Evolutionary conservation across 2,329 filamentous ascomycete genomes (phyloP), one percentile per base, ranked within the genome.

Genomic region (Trichoderma pleuroti): DNA sequence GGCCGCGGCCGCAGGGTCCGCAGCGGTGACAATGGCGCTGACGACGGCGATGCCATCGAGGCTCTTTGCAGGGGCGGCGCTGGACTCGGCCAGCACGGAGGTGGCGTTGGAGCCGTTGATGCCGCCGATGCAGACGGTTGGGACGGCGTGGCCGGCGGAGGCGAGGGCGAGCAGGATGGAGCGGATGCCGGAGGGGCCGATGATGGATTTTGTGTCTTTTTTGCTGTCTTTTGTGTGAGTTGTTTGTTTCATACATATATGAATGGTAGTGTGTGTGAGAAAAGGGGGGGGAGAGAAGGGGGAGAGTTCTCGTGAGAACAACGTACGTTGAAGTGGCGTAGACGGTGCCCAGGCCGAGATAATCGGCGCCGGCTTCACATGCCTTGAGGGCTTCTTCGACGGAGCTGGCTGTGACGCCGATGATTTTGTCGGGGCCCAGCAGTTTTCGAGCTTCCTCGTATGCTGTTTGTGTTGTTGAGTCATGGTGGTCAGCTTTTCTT

Each of bases 301-400:
- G 2, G n/a, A 10, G 18, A 14, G 2, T 18, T 42, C 16, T 64
- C 11, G 11, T 24, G 1, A 49, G n/a, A 12, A 9, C 18, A 26
- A 82, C 85, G 80, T 82, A 92, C 87, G 94, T 97, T 62, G 89
- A 81, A 0, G 95, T 98, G 18, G 94, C 88, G 81, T 92, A 98
- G 73, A 98, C 89, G 1, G 95, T 96, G 30, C 96, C 95, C 61
- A 98, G 90, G 21, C 95, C 96, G 5, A 98, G 85, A 80, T 98
- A 98, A 80, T 96, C 90, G 32, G 94, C 94, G n/a, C 93, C 93
- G 64, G 87, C 87, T 64, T 87, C 82, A 71, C 92, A 91, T 1
- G 94, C 95, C 68, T 81, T 83, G 61, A 90, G 80, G 5, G 93
- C 93, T 82, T 98, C 92, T 8, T 90, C 86, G 26, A 89, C 79